These are phyloP conservation scores for Lipomyces kockii DNA, from an alignment of 805 yeast genomes.

Conservation along the genomic window DNA sequence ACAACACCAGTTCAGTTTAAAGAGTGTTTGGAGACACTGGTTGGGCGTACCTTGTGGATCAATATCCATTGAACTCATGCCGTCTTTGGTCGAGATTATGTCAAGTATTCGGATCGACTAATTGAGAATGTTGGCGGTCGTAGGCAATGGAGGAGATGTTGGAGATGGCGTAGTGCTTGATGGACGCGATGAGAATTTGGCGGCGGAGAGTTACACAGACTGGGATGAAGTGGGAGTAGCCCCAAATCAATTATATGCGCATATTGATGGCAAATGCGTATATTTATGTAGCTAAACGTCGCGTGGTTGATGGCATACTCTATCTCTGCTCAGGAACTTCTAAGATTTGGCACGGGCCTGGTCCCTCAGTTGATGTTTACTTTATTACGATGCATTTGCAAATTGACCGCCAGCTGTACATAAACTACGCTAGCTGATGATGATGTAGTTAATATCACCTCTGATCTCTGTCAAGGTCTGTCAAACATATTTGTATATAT, in stretches of 20 bases:
- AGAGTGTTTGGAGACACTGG: neutral
- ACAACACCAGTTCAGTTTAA: neutral
- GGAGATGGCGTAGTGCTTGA: neutral
- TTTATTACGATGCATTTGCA: neutral
- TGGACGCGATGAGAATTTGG: no score
- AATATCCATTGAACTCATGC: slow-evolving; percentile 31
- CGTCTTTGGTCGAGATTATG: neutral
- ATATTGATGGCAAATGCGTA: no score
- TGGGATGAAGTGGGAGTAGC: no score
- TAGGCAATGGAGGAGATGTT: neutral
- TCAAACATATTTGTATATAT: neutral
- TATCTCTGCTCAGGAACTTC: no score
- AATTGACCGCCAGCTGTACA: neutral
- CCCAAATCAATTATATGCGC: no score
- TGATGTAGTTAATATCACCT: neutral
- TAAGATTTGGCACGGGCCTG: no score
- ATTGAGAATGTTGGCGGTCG: neutral
- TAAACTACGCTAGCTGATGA: neutral
- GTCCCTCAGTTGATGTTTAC: neutral
- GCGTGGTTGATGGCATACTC: no score
- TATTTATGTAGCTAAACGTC: no score
- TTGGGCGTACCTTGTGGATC: slow-evolving; percentile 19
- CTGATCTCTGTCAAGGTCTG: neutral
- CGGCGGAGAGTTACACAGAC: no score
- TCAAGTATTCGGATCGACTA: neutral